Base-by-base conservation (phyloP, 768 basidiomycete genomes). In the Tulasnella calospora region DNA sequence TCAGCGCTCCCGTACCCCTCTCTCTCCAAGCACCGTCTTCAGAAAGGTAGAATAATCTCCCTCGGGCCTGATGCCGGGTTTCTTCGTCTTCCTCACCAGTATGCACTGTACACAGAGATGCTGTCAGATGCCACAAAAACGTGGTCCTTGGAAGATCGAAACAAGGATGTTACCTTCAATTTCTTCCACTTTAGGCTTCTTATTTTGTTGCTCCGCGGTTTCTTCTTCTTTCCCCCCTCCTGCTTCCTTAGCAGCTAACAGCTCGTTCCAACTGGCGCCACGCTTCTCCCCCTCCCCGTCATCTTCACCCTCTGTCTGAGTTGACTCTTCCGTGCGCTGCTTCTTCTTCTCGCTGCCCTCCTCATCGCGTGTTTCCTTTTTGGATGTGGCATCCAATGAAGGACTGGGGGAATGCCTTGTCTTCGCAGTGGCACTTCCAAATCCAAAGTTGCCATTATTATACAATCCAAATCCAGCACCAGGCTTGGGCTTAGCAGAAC, bases 1-100 rank as follows among this genome's bases (percentile, higher is more conserved):
- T 83, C 38, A 85, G 75, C 2, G 81, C 74, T 0, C 85, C 85
- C 1, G 83, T 84, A 2, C 85, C 85, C 44, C 85, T 71, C 77
- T 86, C 85, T 76, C 82, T 84, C 84, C 84, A 86, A 30, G 82
- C 79, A 8, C 83, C 83, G 17, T 80, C 81, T 27, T 80, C 78
- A 61, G 85, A 83, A 81, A 84, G 83, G 17, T 83, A 81, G 75
- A 84, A 83, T 27, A 86, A 77, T 79, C 84, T 85, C 7, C 81
- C 81, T 38, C 85, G 83, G 13, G 83, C 82, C 71, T 84, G 83
- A 74, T 83, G 83, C 5, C 82, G 61, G 5, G 84, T 85, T 38
- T 82, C 82, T 73, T 86, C 85, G 23, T 84, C 83, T 74, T 86
- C 85, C 78, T 86, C 85, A 12, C 85, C 85, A 0, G 85, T 86